Evolutionary conservation across 2,329 filamentous ascomycete species (phyloP), one percentile per base, ranked within the genome.

Genomic region (Xylaria sp.): DNA sequence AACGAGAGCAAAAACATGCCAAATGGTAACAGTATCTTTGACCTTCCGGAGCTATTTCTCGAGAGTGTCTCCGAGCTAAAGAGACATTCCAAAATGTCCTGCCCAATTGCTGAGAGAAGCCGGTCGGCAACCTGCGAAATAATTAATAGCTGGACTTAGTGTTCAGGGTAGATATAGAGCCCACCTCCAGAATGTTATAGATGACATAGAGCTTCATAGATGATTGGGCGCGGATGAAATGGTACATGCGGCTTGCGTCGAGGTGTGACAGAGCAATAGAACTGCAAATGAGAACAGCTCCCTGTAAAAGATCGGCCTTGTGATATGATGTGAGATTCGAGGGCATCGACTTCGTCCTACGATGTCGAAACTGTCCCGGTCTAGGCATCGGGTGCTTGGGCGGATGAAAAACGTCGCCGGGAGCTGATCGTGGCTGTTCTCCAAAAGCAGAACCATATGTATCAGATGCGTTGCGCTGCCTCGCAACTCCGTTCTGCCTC

Each of bases 121-220:
- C 94, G 91, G 80, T 99, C 96, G 63, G 92, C 92, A 1, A 97
- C 92, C 83, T 85, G 42, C 1, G 37, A 16, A 54, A 6, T 1
- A 1, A 25, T 57, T 50, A 65, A 62, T 5, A 5, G 5, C 5
- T 8, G 5, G 6, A 3, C 66, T 27, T 2, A 18, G 25, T 6
- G 0, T 5, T 12, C 57, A 25, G 50, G 48, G 21, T 29, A 25
- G 18, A 10, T 21, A n/a, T 3, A 25, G 37, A 13, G 72, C 79
- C 69, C 77, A 90, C 90, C 81, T 99, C 96, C 5, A 99, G 88
- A 40, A 98, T 93, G 77, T 99, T 99, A 84, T 97, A 99, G 64
- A 99, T 98, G 68, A 99, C 96, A 79, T 99, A 99, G 12, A 99
- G 87, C 79, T 99, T 99, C 82, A 99, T 98, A 8, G 95, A 94